Evolutionary conservation across 2,329 filamentous ascomycete genomes (phyloP).

Genomic region (Penicillium paneum): DNA sequence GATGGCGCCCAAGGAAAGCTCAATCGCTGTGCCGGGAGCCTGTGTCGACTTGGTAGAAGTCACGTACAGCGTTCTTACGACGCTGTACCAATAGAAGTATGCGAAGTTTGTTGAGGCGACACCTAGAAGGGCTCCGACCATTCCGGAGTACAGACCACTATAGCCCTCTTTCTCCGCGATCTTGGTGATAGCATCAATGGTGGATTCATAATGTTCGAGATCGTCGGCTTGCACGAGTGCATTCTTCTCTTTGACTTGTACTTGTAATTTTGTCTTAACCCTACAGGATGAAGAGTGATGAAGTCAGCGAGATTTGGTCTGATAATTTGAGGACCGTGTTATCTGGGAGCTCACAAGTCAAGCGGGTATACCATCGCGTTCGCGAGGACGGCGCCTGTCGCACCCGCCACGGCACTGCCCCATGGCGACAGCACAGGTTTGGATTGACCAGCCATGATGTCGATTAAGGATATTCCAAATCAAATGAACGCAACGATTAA

Average conservation of each 20-base stretch:
- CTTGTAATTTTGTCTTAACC: slow-evolving; percentile 93
- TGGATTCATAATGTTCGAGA: slow-evolving; percentile 76
- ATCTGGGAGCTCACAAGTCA: slow-evolving; percentile 70
- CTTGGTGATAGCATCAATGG: slow-evolving; percentile 81
- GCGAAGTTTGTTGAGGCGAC: slow-evolving; percentile 98
- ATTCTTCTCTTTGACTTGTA: slow-evolving; percentile 72
- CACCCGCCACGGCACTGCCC: slow-evolving; percentile 88
- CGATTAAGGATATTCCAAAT: slow-evolving; percentile 1
- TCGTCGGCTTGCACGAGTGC: slow-evolving; percentile 44
- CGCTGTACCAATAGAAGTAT: slow-evolving; percentile 98
- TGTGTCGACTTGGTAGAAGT: slow-evolving; percentile 55
- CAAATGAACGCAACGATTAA: slow-evolving; percentile 3
- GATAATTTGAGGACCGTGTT: not conserved
- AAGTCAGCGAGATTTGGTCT: slow-evolving; percentile 14
- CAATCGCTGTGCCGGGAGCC: slow-evolving; percentile 72
- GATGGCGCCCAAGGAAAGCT: slow-evolving; percentile 79
- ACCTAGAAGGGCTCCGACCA: slow-evolving; percentile 79
- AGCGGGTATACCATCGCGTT: slow-evolving; percentile 95
- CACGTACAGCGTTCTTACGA: slow-evolving; percentile 78
- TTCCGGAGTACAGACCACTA: slow-evolving; percentile 80
- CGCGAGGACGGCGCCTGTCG: slow-evolving; percentile 86
- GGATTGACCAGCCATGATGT: slow-evolving; percentile 53
- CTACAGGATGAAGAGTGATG: slow-evolving; percentile 47
- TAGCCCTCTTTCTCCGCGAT: slow-evolving; percentile 80
- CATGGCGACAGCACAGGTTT: slow-evolving; percentile 80